phyloP scores from a whole-genome alignment of 495 filamentous ascomycete species.

The Parmelia sp. region DNA sequence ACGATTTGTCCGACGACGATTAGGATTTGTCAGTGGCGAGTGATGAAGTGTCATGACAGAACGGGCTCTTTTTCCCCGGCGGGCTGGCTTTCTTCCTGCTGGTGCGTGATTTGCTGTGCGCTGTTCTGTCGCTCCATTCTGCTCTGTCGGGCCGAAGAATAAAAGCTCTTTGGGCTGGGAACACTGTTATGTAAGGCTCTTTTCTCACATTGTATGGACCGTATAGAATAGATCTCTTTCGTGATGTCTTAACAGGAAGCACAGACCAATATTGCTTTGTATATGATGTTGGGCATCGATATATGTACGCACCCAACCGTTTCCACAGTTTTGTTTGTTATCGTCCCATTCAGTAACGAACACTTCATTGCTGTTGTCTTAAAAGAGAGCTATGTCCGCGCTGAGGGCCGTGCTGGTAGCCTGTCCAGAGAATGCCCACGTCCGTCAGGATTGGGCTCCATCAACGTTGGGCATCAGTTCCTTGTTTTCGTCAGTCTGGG shows the following conservation, averaged over 20 bases:
- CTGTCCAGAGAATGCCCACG: background rate
- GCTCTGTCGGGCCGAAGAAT: background rate
- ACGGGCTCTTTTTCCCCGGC: background rate
- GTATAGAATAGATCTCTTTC: background rate
- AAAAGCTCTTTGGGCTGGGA: background rate
- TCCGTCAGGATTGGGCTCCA: background rate
- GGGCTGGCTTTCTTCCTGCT: background rate
- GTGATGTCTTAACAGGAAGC: background rate
- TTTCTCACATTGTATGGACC: background rate
- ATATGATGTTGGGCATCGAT: conserved; percentile 2
- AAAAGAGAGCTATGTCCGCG: conserved; percentile 2
- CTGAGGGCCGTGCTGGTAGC: background rate
- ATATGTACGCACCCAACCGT: conserved; percentile 7
- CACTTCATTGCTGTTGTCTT: background rate
- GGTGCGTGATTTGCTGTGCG: background rate
- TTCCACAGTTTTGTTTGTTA: background rate
- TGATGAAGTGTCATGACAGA: background rate
- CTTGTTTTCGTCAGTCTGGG: background rate
- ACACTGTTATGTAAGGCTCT: background rate
- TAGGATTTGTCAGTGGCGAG: background rate
- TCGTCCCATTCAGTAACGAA: conserved; percentile 3
- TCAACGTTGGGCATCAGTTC: background rate
- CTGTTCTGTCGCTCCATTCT: background rate
- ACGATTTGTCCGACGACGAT: conserved; percentile 19
- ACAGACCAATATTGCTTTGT: background rate